These are phyloP conservation scores for Grosmannia penicillata DNA, from an alignment of 2,329 filamentous ascomycete species.

Conservation along the genomic window DNA sequence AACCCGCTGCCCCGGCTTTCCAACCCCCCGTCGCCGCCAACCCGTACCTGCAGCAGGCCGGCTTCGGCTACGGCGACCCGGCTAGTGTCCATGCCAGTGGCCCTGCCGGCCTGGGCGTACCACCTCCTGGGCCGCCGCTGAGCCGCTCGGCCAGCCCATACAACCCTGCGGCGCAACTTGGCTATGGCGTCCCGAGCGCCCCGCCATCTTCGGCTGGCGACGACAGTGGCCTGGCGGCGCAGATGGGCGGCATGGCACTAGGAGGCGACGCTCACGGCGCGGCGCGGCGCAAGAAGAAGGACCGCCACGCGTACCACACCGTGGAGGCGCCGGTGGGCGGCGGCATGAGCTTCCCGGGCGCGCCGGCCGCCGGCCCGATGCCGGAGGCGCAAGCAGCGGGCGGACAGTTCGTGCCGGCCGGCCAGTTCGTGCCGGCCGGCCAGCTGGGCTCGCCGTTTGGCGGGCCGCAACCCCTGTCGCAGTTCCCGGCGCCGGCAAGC, in stretches of 20 bases:
- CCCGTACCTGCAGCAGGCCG: constrained; percentile 32
- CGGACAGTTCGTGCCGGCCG: no score
- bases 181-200: no score
- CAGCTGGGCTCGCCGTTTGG: no score
- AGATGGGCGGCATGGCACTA: constrained; percentile 67
- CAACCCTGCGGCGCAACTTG: constrained; percentile 13
- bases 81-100: background rate
- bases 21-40: constrained; percentile 37
- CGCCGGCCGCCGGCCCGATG: no score
- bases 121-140: constrained; percentile 18
- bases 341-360: constrained; percentile 42
- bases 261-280: constrained; percentile 35
- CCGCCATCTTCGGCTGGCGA: constrained; percentile 24
- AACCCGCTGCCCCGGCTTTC: constrained; percentile 27
- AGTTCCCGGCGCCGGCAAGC: constrained; percentile 47
- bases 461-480: no score
- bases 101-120: background rate
- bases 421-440: no score
- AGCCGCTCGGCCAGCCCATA: constrained; percentile 19
- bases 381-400: background rate
- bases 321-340: constrained; percentile 58
- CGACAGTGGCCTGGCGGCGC: constrained; percentile 40
- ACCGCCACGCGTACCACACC: constrained; percentile 82
- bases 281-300: constrained; percentile 72
- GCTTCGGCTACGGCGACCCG: background rate